Conservation (phyloP, 805 yeast species). For the Candida xyloterini region DNA sequence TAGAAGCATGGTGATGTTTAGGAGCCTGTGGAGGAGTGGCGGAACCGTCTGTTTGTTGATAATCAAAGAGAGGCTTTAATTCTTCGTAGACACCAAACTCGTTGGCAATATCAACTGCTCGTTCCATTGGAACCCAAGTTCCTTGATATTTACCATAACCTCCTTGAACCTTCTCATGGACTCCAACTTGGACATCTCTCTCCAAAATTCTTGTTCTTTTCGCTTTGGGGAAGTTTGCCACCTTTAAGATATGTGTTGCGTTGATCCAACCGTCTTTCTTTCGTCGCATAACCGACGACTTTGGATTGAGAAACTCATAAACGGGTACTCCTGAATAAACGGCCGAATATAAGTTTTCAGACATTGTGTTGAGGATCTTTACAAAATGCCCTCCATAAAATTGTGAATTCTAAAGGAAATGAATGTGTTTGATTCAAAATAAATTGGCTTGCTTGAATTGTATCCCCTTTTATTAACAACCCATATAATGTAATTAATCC, state of each 20-base stretch:
- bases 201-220: slow-evolving; percentile 89
- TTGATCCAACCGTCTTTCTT: slow-evolving; percentile 81
- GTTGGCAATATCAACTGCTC: slow-evolving; percentile 66
- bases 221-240: slow-evolving; percentile 92
- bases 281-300: slow-evolving; percentile 76
- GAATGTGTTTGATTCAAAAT: not conserved
- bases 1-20: slow-evolving; percentile 63
- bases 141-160: slow-evolving; percentile 98
- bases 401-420: not conserved
- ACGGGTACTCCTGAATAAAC: slow-evolving; percentile 81
- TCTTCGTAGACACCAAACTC: slow-evolving; percentile 62
- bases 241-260: slow-evolving; percentile 92
- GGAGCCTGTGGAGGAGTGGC: slow-evolving; percentile 59
- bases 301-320: slow-evolving; percentile 66
- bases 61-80: slow-evolving; percentile 65
- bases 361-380: slow-evolving; percentile 15
- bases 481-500: slow-evolving; percentile 2
- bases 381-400: slow-evolving; percentile 4
- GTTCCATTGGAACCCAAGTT: slow-evolving; percentile 87
- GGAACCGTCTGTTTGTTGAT: slow-evolving; percentile 47
- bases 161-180: slow-evolving; percentile 93
- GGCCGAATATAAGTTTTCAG: slow-evolving; percentile 56
- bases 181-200: slow-evolving; percentile 85
- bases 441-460: not conserved
- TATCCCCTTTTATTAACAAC: slow-evolving; percentile 3